Evolutionary conservation across 1,139 yeast species (phyloP).

Genomic region (Sugiyamaella japonica): DNA sequence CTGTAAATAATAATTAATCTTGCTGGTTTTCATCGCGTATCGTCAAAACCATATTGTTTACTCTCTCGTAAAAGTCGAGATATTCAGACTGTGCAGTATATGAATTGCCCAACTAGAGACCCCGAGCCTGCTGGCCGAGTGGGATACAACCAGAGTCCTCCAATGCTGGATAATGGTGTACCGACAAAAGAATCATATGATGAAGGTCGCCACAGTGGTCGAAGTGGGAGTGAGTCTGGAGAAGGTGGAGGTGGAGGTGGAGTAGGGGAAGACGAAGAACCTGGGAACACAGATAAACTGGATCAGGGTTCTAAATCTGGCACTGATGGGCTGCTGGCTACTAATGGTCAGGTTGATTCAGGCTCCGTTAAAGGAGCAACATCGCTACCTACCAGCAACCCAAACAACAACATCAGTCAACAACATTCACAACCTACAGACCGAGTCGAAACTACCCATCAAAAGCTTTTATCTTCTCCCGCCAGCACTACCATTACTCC

Average conservation of each 20-base stretch:
- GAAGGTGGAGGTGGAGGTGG: not conserved
- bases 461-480: not conserved
- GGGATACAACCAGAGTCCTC: slow-evolving; percentile 29
- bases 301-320: too few species aligned
- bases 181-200: slow-evolving; percentile 25
- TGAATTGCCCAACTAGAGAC: slow-evolving; percentile 39
- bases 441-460: not conserved
- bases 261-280: not conserved
- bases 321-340: too few species aligned
- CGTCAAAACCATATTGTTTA: not conserved
- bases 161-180: slow-evolving; percentile 24
- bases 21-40: too few species aligned
- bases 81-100: slow-evolving; percentile 8
- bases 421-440: not conserved
- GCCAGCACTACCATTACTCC: not conserved
- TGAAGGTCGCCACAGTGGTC: slow-evolving; percentile 19
- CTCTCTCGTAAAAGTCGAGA: not conserved
- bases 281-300: too few species aligned
- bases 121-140: slow-evolving; percentile 32
- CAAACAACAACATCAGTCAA: not conserved
- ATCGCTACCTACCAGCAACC: not conserved
- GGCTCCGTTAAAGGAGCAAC: not conserved
- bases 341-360: too few species aligned
- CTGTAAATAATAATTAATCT: not conserved
- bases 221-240: not conserved